These are phyloP conservation scores for Arthrinium phaeospermum DNA, from an alignment of 2,329 filamentous ascomycete genomes.

Conservation along the genomic window DNA sequence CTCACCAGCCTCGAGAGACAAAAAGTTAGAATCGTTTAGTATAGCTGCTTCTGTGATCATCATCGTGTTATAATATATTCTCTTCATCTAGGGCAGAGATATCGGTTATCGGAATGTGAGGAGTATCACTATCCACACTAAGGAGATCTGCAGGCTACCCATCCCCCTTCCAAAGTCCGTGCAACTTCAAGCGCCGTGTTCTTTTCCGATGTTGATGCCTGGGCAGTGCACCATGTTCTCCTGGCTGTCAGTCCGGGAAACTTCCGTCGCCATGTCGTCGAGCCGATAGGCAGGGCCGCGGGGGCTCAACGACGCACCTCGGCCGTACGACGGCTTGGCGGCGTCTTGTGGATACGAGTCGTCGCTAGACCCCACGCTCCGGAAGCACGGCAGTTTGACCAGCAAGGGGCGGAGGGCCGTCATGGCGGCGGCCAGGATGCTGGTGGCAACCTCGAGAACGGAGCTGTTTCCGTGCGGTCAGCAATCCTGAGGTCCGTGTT, in stretches of 20 bases:
- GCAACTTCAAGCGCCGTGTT: neutral
- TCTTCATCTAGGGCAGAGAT: too few relatives aligned
- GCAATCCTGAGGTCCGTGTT: neutral
- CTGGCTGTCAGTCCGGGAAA: neutral
- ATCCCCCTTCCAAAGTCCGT: too few relatives aligned
- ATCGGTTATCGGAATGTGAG: too few relatives aligned
- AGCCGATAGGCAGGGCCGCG: neutral
- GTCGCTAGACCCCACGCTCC: neutral
- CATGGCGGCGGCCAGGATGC: conserved; percentile 3
- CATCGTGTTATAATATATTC: too few relatives aligned
- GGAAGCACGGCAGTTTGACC: conserved; percentile 5
- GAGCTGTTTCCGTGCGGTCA: neutral
- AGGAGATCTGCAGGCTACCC: too few relatives aligned
- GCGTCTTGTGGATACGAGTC: neutral
- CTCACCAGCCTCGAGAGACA: too few relatives aligned
- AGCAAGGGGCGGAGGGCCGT: neutral
- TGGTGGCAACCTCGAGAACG: neutral
- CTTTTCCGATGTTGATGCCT: neutral
- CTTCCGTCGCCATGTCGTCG: neutral
- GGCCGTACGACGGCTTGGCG: neutral
- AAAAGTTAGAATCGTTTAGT: too few relatives aligned
- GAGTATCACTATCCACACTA: too few relatives aligned
- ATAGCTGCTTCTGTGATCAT: too few relatives aligned
- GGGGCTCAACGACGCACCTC: neutral
- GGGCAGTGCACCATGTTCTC: neutral